Evolutionary conservation across 306 rosid genomes (phyloP).

Genomic region (Vigna unguiculata): DNA sequence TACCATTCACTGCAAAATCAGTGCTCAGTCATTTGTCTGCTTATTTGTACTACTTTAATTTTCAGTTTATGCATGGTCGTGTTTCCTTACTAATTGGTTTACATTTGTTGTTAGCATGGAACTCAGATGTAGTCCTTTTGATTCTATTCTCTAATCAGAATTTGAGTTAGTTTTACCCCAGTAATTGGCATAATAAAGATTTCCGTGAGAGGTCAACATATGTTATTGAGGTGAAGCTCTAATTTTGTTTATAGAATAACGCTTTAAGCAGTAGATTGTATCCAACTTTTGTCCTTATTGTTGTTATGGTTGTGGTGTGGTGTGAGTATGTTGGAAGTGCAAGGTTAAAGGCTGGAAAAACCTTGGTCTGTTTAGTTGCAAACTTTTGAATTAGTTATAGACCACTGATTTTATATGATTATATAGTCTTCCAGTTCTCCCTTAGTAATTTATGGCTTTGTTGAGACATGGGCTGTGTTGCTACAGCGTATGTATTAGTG

Average conservation of each 20-base stretch:
- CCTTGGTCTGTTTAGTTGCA: conserved; percentile 22
- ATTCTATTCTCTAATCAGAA: neutral
- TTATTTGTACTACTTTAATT: neutral
- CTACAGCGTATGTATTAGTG: neutral
- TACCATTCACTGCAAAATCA: conserved; percentile 17
- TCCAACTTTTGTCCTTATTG: neutral
- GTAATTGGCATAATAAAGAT: neutral
- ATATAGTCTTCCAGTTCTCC: neutral
- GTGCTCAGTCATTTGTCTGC: neutral
- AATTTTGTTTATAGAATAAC: neutral
- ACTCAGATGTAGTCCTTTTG: neutral
- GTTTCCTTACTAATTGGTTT: neutral
- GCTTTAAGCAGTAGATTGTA: neutral
- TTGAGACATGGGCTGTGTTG: conserved; percentile 4
- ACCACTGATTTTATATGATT: neutral
- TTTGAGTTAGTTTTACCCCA: neutral
- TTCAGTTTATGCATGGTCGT: conserved; percentile 15
- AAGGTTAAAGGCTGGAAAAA: neutral
- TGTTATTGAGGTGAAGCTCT: neutral
- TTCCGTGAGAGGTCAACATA: neutral
- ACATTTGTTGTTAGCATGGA: neutral
- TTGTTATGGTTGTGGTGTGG: neutral
- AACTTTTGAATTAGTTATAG: neutral
- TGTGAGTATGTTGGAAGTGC: neutral
- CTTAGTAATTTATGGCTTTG: conserved; percentile 4